Evolutionary conservation across 345 rosid species (phyloP).

Genomic region (Mercurialis annua): DNA sequence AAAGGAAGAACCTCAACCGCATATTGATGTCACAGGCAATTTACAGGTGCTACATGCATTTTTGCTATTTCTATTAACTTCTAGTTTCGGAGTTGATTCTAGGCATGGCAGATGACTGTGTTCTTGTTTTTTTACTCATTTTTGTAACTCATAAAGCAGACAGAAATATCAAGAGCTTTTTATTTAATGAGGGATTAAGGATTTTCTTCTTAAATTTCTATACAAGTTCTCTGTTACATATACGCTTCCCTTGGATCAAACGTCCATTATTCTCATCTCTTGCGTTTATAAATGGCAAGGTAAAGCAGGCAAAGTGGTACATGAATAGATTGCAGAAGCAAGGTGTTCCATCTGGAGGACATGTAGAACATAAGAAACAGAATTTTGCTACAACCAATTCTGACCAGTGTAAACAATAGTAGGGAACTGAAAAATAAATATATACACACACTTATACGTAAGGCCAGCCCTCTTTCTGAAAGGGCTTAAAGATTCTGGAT

Average conservation of each 20-base stretch:
- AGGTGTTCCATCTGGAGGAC: not conserved
- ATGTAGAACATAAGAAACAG: not conserved
- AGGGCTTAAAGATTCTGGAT: not conserved
- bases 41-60: slow-evolving; percentile 56
- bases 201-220: not conserved
- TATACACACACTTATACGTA: not conserved
- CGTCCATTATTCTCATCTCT: not conserved
- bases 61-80: not conserved
- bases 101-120: not conserved
- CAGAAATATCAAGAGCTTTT: not conserved
- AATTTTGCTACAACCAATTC: not conserved
- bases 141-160: not conserved
- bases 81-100: not conserved
- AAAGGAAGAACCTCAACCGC: slow-evolving; percentile 79
- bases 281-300: not conserved
- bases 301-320: not conserved
- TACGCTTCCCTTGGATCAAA: not conserved
- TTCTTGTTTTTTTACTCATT: not conserved
- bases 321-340: not conserved
- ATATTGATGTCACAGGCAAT: slow-evolving; percentile 91
- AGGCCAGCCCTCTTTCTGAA: not conserved
- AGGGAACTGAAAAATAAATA: not conserved
- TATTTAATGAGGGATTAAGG: not conserved
- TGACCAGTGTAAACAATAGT: not conserved
- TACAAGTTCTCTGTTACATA: not conserved